Evolutionary conservation across 176 grass and related monocot species (phyloP).

Genomic region (Neostapfia colusana): DNA sequence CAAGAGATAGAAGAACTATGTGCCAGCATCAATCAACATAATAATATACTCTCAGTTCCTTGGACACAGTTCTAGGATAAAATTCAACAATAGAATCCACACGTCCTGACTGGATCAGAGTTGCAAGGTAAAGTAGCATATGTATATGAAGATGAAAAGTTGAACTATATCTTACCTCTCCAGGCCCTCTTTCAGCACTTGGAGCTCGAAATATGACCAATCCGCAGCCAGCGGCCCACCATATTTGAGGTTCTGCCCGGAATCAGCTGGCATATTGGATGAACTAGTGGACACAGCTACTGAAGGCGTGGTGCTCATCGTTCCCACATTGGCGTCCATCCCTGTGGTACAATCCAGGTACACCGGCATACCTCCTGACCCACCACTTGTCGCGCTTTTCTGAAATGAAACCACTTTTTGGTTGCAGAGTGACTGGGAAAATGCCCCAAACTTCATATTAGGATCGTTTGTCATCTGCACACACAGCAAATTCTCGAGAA

Average conservation of each 20-base stretch:
- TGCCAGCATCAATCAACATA: not conserved
- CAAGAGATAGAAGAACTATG: not conserved
- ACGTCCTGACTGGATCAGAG: constrained; percentile 5
- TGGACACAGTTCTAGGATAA: constrained; percentile 19
- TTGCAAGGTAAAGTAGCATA: not conserved
- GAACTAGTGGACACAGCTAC: constrained; percentile 59
- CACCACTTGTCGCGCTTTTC: constrained; percentile 37
- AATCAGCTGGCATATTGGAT: constrained; percentile 47
- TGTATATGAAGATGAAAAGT: constrained; percentile 17
- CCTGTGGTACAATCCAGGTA: constrained; percentile 50
- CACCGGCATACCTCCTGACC: constrained; percentile 48
- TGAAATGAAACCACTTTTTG: constrained; percentile 93
- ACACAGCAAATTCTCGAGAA: constrained; percentile 31
- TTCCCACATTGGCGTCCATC: constrained; percentile 48
- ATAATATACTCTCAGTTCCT: not conserved
- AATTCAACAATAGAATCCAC: constrained; percentile 6
- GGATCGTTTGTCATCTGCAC: constrained; percentile 68
- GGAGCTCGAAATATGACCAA: constrained; percentile 68
- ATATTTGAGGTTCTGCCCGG: constrained; percentile 54
- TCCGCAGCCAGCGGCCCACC: constrained; percentile 54
- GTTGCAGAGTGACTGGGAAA: constrained; percentile 67
- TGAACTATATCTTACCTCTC: constrained; percentile 54
- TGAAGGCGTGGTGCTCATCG: constrained; percentile 55
- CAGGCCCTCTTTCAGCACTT: constrained; percentile 63
- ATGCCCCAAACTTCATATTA: constrained; percentile 67